These are phyloP conservation scores for Trapa incisa DNA, from an alignment of 345 rosid species.

Conservation along the genomic window DNA sequence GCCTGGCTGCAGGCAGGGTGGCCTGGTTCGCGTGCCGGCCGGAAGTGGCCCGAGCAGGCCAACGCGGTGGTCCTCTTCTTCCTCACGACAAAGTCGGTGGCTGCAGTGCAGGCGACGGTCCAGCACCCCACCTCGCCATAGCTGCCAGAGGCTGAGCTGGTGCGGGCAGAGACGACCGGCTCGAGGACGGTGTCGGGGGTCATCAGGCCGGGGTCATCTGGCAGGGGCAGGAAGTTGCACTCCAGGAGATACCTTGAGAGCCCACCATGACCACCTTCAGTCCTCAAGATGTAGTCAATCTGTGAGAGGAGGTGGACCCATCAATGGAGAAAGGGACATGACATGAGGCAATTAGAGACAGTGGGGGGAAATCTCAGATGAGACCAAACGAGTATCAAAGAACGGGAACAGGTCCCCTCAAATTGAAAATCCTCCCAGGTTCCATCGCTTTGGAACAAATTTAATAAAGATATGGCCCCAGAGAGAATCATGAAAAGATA, in stretches of 20 bases:
- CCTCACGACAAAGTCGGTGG: slow-evolving; percentile 52
- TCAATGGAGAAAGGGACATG: neutral
- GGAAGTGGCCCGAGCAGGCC: slow-evolving; percentile 11
- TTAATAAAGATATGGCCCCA: neutral
- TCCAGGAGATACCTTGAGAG: slow-evolving; percentile 46
- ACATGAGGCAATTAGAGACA: neutral
- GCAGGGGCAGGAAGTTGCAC: slow-evolving; percentile 51
- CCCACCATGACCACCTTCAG: slow-evolving; percentile 27
- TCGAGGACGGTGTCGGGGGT: slow-evolving; percentile 60
- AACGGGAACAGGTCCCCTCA: slow-evolving; percentile 4
- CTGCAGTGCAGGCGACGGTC: slow-evolving; percentile 49
- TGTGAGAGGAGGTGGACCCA: slow-evolving; percentile 9
- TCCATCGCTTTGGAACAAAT: neutral
- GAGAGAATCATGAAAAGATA: neutral
- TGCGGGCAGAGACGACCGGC: slow-evolving; percentile 30
- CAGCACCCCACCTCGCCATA: slow-evolving; percentile 38
- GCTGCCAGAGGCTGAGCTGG: slow-evolving; percentile 51
- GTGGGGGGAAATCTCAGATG: neutral
- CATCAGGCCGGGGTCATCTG: slow-evolving; percentile 43
- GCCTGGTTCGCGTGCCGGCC: slow-evolving; percentile 20
- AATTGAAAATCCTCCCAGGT: neutral
- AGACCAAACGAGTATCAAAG: neutral
- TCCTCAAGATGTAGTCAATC: slow-evolving; percentile 44
- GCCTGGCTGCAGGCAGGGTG: neutral
- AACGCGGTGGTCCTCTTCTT: slow-evolving; percentile 75